Conservation (phyloP, 1,284 basidiomycete species). For the Mycosarcoma mackinlayi region DNA sequence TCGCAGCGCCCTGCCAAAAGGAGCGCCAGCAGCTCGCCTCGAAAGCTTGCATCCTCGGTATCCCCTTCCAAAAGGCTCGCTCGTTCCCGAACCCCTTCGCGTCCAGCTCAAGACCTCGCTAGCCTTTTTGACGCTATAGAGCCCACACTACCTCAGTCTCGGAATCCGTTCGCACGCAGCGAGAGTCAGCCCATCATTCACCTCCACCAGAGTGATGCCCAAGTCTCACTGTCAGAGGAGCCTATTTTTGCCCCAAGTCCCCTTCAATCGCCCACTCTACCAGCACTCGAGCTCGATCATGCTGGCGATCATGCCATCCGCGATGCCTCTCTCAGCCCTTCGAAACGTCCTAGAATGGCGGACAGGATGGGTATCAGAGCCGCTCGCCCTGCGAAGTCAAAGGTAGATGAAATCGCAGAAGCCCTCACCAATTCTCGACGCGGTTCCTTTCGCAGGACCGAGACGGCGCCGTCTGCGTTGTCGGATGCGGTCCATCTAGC, state of each 20-base stretch:
- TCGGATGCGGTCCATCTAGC: not conserved
- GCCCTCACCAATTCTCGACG: conserved; percentile 12
- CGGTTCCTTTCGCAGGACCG: conserved; percentile 31
- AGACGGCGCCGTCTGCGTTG: conserved; percentile 33
- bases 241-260: conserved; percentile 17
- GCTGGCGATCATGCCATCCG: conserved; percentile 9
- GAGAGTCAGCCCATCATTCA: conserved; percentile 31
- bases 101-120: conserved; percentile 39
- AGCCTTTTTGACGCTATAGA: conserved; percentile 44
- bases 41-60: conserved; percentile 13
- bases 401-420: conserved; percentile 14
- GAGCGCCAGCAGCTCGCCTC: conserved; percentile 38
- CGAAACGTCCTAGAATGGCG: conserved; percentile 37
- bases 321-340: conserved; percentile 26
- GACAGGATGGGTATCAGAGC: conserved; percentile 43
- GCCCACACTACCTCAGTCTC: conserved; percentile 19
- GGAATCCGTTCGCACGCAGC: conserved; percentile 35
- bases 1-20: conserved; percentile 20
- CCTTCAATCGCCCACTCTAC: conserved; percentile 20
- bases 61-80: conserved; percentile 32
- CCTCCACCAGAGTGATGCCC: conserved; percentile 9
- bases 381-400: conserved; percentile 19
- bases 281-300: conserved; percentile 2
- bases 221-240: not conserved
- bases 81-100: conserved; percentile 33